Conservation (phyloP, 2,329 filamentous ascomycete species). For the Arthrobotrys conoides region DNA sequence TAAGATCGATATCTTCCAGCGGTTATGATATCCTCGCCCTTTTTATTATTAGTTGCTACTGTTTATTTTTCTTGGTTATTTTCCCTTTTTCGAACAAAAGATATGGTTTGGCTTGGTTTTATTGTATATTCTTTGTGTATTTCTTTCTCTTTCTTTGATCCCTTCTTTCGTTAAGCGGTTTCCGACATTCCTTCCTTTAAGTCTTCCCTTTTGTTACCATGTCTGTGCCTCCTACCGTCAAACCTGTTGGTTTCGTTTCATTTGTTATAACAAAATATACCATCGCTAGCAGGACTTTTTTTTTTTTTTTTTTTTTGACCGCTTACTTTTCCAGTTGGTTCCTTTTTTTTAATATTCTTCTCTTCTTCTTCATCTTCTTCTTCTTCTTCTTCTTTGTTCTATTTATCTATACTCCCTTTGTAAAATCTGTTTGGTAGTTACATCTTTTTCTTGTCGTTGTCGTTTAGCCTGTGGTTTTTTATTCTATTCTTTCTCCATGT, state of each 20-base stretch:
- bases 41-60: slow-evolving; percentile 10
- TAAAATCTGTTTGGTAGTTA: slow-evolving; percentile 21
- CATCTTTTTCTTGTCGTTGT: neutral
- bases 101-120: slow-evolving; percentile 8
- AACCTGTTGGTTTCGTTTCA: slow-evolving; percentile 16
- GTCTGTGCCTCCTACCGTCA: neutral
- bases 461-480: neutral
- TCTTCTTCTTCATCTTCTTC: slow-evolving; percentile 5
- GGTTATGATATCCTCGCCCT: slow-evolving; percentile 9
- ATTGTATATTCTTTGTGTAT: slow-evolving; percentile 6
- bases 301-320: slow-evolving; percentile 13
- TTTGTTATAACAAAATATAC: slow-evolving; percentile 40
- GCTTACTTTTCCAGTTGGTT: neutral
- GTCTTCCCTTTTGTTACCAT: neutral
- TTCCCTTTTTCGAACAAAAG: neutral
- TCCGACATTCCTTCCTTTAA: slow-evolving; percentile 19
- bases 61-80: slow-evolving; percentile 4
- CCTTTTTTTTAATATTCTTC: neutral
- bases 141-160: neutral
- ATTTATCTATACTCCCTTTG: slow-evolving; percentile 28
- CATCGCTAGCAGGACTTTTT: slow-evolving; percentile 40
- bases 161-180: slow-evolving; percentile 14
- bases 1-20: slow-evolving; percentile 8
- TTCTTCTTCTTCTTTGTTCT: neutral
- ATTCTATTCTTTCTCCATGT: slow-evolving; percentile 9